Evolutionary conservation across 192 early-diverging fungal species (phyloP), one percentile per base, ranked within the genome.

Genomic region (Thoreauomyces humboldtii): DNA sequence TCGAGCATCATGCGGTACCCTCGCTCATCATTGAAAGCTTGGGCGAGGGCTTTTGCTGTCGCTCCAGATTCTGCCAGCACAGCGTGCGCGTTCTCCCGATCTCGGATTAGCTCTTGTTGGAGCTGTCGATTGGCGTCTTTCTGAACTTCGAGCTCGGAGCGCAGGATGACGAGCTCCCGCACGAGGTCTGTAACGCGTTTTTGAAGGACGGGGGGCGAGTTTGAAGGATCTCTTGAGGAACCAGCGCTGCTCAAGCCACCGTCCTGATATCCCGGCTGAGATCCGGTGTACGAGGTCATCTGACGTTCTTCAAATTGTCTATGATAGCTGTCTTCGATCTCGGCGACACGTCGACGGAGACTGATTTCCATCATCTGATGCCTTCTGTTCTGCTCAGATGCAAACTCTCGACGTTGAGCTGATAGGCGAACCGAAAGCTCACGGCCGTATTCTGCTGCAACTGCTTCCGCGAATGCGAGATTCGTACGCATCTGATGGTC

Each of bases 401-500:
- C 7, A 33, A 69, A 69, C 1, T 46, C 59, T 31, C 59, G 48
- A 21, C 59, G 45, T 42, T 69, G 67, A 15, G 67, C 50, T 56
- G 61, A 58, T 1, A 53, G 28, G 7, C 67, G 58, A 15, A 45
- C 21, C 21, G 58, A 22, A 1, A 69, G 59, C 59, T 69, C 67
- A 34, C 59, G 58, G 47, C 67, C 67, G 37, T 69, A 69, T 29
- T 69, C 67, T 21, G 58, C 59, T 5, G 67, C 67, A 21, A 69
- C 67, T 7, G 58, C 59, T 61, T 69, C 67, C 1, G 67, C 67
- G 50, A 69, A 69, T 19, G 59, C 58, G 6, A 69, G 43, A 43
- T 69, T 69, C n/a, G 59, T 51, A 7, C 67, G 67, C 67, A 69
- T 69, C 34, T 69, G 67, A 41, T 69, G 67, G 24, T 69, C 67